phyloP scores from a whole-genome alignment of 257 asterid genomes.

The Schizonepeta tenuifolia region DNA sequence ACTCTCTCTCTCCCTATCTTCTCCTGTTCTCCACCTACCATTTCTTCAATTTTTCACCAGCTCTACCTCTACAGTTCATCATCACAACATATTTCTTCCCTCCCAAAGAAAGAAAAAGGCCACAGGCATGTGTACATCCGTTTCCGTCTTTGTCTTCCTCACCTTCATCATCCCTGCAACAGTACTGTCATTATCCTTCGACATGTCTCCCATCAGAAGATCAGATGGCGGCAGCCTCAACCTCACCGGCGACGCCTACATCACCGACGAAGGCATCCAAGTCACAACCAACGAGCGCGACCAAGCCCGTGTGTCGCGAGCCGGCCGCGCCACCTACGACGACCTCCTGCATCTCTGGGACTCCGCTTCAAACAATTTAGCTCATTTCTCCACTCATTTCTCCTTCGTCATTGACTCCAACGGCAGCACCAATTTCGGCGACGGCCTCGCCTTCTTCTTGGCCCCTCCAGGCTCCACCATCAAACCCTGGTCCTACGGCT shows the following conservation, averaged over 20 bases:
- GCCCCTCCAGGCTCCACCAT: not conserved
- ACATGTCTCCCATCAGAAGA: not conserved
- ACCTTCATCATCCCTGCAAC: not conserved
- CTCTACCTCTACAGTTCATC: too few species aligned
- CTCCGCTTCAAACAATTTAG: too few species aligned
- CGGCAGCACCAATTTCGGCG: not conserved
- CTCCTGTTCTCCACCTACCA: too few species aligned
- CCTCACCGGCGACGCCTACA: slow-evolving; percentile 1
- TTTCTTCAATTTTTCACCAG: too few species aligned
- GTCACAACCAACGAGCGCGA: slow-evolving; percentile 1
- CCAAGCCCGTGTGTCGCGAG: not conserved
- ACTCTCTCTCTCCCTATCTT: too few species aligned
- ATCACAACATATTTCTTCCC: too few species aligned
- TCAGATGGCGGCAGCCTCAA: not conserved
- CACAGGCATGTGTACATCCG: not conserved
- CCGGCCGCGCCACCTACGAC: not conserved
- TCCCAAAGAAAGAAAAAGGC: too few species aligned
- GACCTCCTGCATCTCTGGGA: not conserved
- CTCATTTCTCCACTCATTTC: not conserved
- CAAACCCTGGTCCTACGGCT: not conserved
- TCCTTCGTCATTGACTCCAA: not conserved
- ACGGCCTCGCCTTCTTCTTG: not conserved
- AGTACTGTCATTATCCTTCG: not conserved
- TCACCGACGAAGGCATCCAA: not conserved
- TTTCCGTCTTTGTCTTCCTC: not conserved